Conservation (phyloP, 1,139 yeast species). For the Geotrichum citri-aurantii region DNA sequence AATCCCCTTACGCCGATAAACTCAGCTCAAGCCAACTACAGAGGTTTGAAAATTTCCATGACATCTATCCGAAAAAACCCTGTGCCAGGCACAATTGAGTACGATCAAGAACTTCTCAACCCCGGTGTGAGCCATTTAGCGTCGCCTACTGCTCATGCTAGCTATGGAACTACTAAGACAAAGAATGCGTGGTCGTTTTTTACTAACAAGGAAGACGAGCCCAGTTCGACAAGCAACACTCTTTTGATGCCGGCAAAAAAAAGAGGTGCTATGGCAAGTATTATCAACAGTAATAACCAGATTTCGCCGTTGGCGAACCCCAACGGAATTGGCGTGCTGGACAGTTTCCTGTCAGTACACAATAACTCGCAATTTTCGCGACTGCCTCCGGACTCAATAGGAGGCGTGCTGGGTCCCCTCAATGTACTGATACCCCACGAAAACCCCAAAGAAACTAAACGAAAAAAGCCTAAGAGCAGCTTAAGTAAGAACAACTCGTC, state of each 20-base stretch:
- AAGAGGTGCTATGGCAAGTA: neutral
- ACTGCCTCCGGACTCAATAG: conserved; percentile 9
- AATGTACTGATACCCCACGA: neutral
- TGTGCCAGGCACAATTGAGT: conserved; percentile 13
- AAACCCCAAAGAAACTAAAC: conserved; percentile 17
- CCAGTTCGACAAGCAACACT: neutral
- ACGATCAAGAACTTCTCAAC: conserved; percentile 5
- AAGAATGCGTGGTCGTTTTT: neutral
- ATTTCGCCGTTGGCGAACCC: neutral
- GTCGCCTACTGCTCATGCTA: neutral
- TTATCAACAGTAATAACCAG: neutral
- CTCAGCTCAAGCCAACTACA: conserved; percentile 28
- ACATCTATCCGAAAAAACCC: conserved; percentile 17
- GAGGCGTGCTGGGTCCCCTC: conserved; percentile 5
- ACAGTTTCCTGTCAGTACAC: neutral
- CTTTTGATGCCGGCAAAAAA: neutral
- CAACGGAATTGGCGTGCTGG: neutral
- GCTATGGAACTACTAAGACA: neutral
- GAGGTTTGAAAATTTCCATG: conserved; percentile 27
- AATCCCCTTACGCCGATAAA: conserved; percentile 37
- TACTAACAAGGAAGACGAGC: neutral
- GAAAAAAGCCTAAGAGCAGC: conserved; percentile 32
- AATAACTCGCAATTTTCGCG: neutral
- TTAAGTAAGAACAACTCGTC: conserved; percentile 38
- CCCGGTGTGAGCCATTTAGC: neutral